phyloP scores from a whole-genome alignment of 2,329 filamentous ascomycete genomes.

The Cercospora beticola region DNA sequence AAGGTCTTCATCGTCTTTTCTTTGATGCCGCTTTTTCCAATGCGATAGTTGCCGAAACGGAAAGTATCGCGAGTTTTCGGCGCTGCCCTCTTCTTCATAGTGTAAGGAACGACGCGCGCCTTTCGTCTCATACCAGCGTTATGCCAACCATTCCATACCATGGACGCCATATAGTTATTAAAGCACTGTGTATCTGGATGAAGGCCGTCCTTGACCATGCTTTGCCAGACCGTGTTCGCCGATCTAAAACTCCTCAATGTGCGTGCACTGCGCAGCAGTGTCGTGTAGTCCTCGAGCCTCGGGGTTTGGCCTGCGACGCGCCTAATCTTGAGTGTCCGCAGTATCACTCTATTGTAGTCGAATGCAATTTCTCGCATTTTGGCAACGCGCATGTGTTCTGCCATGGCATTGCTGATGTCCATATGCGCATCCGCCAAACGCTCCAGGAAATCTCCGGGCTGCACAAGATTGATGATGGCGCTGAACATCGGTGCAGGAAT shows the following conservation, averaged over 20 bases:
- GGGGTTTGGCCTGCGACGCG: slow-evolving; percentile 40
- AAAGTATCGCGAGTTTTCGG: background rate
- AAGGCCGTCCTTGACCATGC: slow-evolving; percentile 42
- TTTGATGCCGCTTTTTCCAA: slow-evolving; percentile 35
- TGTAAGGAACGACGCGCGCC: slow-evolving; percentile 40
- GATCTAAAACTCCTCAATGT: slow-evolving; percentile 47
- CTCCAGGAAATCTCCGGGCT: slow-evolving; percentile 55
- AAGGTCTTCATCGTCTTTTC: slow-evolving; percentile 43
- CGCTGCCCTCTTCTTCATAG: slow-evolving; percentile 25
- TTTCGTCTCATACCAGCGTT: slow-evolving; percentile 42
- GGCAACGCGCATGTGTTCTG: slow-evolving; percentile 45
- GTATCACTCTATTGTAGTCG: slow-evolving; percentile 43
- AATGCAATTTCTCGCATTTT: slow-evolving; percentile 42
- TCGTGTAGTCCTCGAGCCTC: slow-evolving; percentile 51
- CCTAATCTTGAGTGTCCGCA: slow-evolving; percentile 42
- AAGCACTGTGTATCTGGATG: slow-evolving; percentile 53
- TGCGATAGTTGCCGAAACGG: slow-evolving; percentile 29
- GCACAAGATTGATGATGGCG: slow-evolving; percentile 62
- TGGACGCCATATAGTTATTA: slow-evolving; percentile 55
- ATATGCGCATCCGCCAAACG: slow-evolving; percentile 49
- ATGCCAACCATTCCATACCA: slow-evolving; percentile 45
- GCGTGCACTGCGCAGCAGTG: slow-evolving; percentile 54
- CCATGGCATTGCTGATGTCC: slow-evolving; percentile 51
- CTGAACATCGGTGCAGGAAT: slow-evolving; percentile 61
- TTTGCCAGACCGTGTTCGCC: slow-evolving; percentile 50